Evolutionary conservation across 805 yeast species (phyloP).

Genomic region (Suhomyces xylopsoci): DNA sequence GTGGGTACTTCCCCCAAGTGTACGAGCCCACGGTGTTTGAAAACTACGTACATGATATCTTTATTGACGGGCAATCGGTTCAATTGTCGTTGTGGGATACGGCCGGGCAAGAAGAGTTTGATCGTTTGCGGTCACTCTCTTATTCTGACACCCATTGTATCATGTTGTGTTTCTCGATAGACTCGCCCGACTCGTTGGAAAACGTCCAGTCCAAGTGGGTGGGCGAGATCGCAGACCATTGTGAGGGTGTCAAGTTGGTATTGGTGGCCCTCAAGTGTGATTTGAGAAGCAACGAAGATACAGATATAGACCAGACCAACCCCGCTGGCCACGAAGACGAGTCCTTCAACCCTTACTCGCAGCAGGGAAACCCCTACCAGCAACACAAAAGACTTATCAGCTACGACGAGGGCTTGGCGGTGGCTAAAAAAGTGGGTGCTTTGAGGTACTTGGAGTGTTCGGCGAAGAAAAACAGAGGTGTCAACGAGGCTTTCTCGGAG

Average conservation of each 20-base stretch:
- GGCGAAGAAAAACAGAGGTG: constrained; percentile 94
- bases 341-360: constrained; percentile 29
- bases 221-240: constrained; percentile 93
- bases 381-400: constrained; percentile 58
- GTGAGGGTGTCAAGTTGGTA: constrained; percentile 93
- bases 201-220: constrained; percentile 97
- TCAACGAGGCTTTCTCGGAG: constrained; percentile 98
- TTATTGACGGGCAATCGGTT: constrained; percentile 89
- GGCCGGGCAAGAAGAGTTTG: constrained; percentile 98
- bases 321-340: constrained; percentile 34
- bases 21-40: constrained; percentile 98
- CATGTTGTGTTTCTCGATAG: constrained; percentile 93
- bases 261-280: constrained; percentile 95
- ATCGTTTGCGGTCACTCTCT: constrained; percentile 84
- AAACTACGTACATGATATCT: constrained; percentile 94
- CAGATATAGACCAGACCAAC: constrained; percentile 14
- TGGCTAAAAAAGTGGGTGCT: constrained; percentile 93
- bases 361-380: constrained; percentile 32
- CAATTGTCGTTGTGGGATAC: constrained; percentile 97
- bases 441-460: constrained; percentile 93
- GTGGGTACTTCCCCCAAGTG: constrained; percentile 97
- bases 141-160: constrained; percentile 96
- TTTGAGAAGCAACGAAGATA: constrained; percentile 66
- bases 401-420: constrained; percentile 90
- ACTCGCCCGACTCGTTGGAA: constrained; percentile 89